These are phyloP conservation scores for Helminthosporium solani DNA, from an alignment of 2,329 filamentous ascomycete genomes.

Conservation along the genomic window DNA sequence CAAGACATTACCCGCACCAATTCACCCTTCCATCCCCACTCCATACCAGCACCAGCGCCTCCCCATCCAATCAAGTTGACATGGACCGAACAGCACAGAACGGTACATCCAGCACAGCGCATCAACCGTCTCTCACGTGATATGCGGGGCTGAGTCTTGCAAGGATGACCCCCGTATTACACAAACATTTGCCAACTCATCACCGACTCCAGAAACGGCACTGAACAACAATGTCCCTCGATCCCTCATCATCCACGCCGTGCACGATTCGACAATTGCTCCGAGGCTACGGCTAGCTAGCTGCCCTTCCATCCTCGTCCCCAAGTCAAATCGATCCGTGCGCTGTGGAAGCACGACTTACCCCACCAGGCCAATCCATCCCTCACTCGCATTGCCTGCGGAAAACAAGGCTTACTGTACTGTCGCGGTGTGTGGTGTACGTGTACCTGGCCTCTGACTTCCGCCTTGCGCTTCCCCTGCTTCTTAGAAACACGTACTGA, in stretches of 20 bases:
- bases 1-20: too few relatives aligned
- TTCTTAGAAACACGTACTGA: not conserved
- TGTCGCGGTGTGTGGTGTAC: not conserved
- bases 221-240: constrained; percentile 23
- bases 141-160: constrained; percentile 5
- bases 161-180: constrained; percentile 18
- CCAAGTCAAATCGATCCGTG: constrained; percentile 2
- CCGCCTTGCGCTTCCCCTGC: not conserved
- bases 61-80: not conserved
- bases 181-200: constrained; percentile 38
- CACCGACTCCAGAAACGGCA: constrained; percentile 25
- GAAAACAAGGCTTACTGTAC: not conserved
- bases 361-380: not conserved
- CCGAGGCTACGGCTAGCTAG: constrained; percentile 22
- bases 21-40: too few relatives aligned
- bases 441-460: not conserved
- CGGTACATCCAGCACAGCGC: too few relatives aligned
- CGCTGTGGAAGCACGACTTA: constrained; percentile 2
- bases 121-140: constrained; percentile 9
- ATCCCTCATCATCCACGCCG: constrained; percentile 29
- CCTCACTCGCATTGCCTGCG: not conserved
- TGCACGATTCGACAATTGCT: constrained; percentile 22
- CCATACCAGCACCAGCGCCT: too few relatives aligned
- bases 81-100: too few relatives aligned
- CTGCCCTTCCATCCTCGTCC: constrained; percentile 3